Percentiles rank a stretch among this genome's conserved stretches.
Conservation (phyloP, 441 rosid species). For the Dalechampia spathulata region DNA sequence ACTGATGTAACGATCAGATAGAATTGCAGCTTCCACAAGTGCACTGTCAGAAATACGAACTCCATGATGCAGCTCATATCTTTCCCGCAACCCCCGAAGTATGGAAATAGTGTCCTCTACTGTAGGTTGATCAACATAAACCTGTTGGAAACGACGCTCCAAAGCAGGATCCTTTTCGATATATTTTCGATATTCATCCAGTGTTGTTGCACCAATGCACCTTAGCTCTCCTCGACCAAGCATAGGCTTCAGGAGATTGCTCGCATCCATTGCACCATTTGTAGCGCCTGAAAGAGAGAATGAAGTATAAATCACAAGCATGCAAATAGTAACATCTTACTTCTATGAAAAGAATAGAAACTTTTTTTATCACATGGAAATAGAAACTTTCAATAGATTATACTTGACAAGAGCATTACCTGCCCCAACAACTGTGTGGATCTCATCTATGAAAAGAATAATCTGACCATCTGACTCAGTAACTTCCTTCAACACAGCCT, state of each 20-base stretch:
- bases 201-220: conserved; percentile 92
- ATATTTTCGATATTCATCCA: conserved; percentile 85
- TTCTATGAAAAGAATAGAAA: too few species aligned
- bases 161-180: conserved; percentile 95
- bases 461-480: conserved; percentile 90
- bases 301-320: not conserved
- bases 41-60: conserved; percentile 92
- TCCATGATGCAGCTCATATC: conserved; percentile 95
- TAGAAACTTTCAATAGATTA: not conserved
- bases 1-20: conserved; percentile 88
- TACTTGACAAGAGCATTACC: conserved; percentile 33
- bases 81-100: conserved; percentile 81
- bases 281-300: conserved; percentile 67
- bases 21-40: conserved; percentile 89
- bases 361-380: too few species aligned
- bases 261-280: conserved; percentile 97
- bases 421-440: conserved; percentile 96
- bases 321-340: not conserved
- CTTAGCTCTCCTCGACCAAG: conserved; percentile 85
- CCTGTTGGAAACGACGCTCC: conserved; percentile 96
- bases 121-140: conserved; percentile 87
- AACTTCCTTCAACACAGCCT: conserved; percentile 92
- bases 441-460: conserved; percentile 89
- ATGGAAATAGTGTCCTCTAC: conserved; percentile 86
- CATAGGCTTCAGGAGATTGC: conserved; percentile 94